These are phyloP conservation scores for Diplodia mutila DNA, from an alignment of 2,329 filamentous ascomycete species.

Conservation along the genomic window DNA sequence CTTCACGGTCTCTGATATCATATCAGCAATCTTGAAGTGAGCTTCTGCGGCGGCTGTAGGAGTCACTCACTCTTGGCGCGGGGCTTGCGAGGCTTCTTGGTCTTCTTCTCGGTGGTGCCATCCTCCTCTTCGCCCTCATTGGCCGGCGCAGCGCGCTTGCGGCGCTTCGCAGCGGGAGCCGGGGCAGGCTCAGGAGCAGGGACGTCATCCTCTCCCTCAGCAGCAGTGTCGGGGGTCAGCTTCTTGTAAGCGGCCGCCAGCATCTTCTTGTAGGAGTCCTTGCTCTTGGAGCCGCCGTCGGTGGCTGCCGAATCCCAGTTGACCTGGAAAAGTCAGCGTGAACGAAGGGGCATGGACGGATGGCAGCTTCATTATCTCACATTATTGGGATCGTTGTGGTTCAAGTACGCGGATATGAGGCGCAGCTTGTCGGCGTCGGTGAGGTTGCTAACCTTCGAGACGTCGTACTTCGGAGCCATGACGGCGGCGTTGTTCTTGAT, in stretches of 20 bases:
- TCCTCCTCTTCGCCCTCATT: background rate
- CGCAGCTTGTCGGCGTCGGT: slow-evolving; percentile 13
- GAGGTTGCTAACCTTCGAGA: background rate
- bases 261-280: slow-evolving; percentile 19
- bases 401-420: background rate
- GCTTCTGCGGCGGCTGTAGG: background rate
- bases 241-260: background rate
- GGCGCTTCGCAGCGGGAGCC: background rate
- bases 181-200: background rate
- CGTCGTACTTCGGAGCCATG: slow-evolving; percentile 1
- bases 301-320: background rate
- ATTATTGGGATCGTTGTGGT: slow-evolving; percentile 6
- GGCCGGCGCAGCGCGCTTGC: slow-evolving; percentile 2
- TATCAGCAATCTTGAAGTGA: background rate
- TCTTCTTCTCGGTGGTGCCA: background rate
- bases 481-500: too few species aligned
- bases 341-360: too few species aligned
- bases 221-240: background rate
- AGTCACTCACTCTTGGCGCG: slow-evolving; percentile 1
- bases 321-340: background rate
- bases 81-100: background rate
- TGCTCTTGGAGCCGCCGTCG: background rate
- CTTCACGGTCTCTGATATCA: background rate
- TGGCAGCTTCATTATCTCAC: background rate
- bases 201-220: background rate